Percentiles rank a stretch among this genome's conserved stretches.
Evolutionary conservation across 768 basidiomycete species (phyloP).

Genomic region (Amanita brunnescens): DNA sequence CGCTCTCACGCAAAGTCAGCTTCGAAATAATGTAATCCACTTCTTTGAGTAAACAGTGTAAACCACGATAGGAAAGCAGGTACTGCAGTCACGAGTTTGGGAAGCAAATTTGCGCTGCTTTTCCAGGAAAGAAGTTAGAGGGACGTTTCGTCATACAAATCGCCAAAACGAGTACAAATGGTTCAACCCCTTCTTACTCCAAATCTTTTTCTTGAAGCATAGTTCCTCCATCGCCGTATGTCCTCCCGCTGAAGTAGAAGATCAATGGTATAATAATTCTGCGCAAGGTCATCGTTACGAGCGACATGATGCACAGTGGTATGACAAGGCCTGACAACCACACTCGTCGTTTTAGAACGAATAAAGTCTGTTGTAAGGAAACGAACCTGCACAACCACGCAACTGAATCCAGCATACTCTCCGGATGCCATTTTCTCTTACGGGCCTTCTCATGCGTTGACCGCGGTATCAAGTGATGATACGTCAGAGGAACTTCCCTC

Average conservation of each 20-base stretch:
- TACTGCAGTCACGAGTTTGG: too few relatives aligned
- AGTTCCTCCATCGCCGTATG: slow-evolving; percentile 46
- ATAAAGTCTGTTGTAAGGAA: slow-evolving; percentile 2
- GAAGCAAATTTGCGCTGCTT: too few relatives aligned
- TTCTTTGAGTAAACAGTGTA: too few relatives aligned
- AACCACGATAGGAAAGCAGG: too few relatives aligned
- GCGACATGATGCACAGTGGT: slow-evolving; percentile 42
- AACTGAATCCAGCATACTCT: slow-evolving; percentile 44
- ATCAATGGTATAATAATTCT: slow-evolving; percentile 40
- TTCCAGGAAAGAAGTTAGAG: too few relatives aligned
- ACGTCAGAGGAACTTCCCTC: slow-evolving; percentile 47
- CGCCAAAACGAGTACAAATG: too few relatives aligned
- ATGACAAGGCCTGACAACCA: slow-evolving; percentile 38
- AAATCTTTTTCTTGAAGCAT: slow-evolving; percentile 40
- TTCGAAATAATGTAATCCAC: too few relatives aligned
- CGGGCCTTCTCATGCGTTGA: slow-evolving; percentile 44
- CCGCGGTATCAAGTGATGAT: slow-evolving; percentile 53
- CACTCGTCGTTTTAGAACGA: background rate
- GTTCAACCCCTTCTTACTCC: slow-evolving; percentile 24
- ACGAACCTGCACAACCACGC: slow-evolving; percentile 51
- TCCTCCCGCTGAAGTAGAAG: slow-evolving; percentile 43
- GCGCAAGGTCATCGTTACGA: slow-evolving; percentile 41
- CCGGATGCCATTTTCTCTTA: slow-evolving; percentile 50
- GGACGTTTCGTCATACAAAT: too few relatives aligned
- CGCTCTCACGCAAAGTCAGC: too few relatives aligned